Conservation (phyloP, 169 alveolate species). For the Plasmodium cynomolgi region DNA sequence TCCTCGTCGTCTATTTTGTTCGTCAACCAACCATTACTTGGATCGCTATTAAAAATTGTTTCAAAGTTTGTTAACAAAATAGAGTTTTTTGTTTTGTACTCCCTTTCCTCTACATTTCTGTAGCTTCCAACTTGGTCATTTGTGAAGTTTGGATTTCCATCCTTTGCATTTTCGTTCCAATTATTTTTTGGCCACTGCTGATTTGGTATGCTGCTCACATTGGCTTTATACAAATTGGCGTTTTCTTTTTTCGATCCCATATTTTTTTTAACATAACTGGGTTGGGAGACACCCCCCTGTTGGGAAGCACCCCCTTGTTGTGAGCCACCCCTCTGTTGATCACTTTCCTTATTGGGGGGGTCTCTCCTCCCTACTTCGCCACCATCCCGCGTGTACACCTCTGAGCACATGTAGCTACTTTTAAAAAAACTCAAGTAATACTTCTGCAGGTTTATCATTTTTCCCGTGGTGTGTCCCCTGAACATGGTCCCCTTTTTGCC, state of each 20-base stretch:
- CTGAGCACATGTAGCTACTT: neutral
- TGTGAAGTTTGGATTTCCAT: neutral
- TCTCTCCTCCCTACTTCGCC: neutral
- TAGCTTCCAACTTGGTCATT: neutral
- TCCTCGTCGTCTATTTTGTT: slow-evolving; percentile 67
- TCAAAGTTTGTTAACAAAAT: slow-evolving; percentile 57
- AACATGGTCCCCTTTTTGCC: neutral
- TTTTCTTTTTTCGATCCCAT: neutral
- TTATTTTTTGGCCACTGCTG: neutral
- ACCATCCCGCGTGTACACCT: neutral
- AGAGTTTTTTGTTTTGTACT: neutral
- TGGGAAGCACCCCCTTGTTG: neutral
- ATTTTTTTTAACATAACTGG: neutral
- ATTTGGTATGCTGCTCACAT: neutral
- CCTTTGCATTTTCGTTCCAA: neutral
- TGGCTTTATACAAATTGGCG: neutral
- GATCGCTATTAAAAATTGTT: slow-evolving; percentile 52
- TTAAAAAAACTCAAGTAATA: slow-evolving; percentile 30
- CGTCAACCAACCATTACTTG: slow-evolving; percentile 41
- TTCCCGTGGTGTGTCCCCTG: slow-evolving; percentile 12
- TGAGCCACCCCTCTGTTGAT: no score
- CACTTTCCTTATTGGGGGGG: neutral
- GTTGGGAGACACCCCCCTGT: neutral
- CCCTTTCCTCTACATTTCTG: neutral
- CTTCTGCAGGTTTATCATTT: slow-evolving; percentile 28